These are phyloP conservation scores for Xerocomellus amylosporus DNA, from an alignment of 768 basidiomycete species.

Conservation along the genomic window DNA sequence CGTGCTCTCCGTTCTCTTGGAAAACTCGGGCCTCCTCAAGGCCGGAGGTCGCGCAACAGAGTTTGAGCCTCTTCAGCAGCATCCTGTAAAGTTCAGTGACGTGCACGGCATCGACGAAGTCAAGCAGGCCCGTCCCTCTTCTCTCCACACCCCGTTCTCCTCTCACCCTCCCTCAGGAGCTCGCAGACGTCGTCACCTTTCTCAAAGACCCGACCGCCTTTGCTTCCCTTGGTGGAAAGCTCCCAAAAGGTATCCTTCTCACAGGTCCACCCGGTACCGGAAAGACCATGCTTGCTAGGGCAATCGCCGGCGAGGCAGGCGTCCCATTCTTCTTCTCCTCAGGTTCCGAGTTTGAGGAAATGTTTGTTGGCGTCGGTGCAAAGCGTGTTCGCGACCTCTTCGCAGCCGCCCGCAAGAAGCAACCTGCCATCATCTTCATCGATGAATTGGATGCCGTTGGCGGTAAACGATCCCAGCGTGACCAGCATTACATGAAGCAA, in stretches of 20 bases:
- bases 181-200: slow-evolving; percentile 94
- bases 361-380: slow-evolving; percentile 95
- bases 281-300: slow-evolving; percentile 79
- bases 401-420: slow-evolving; percentile 87
- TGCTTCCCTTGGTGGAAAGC: slow-evolving; percentile 85
- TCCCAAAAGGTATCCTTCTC: slow-evolving; percentile 90
- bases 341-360: slow-evolving; percentile 97
- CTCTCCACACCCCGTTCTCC: background rate
- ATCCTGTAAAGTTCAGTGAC: slow-evolving; percentile 86
- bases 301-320: slow-evolving; percentile 95
- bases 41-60: slow-evolving; percentile 76
- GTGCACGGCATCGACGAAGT: slow-evolving; percentile 98
- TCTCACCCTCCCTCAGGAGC: slow-evolving; percentile 52
- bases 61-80: slow-evolving; percentile 79
- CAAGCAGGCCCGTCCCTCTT: slow-evolving; percentile 64
- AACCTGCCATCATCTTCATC: slow-evolving; percentile 98
- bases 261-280: slow-evolving; percentile 95
- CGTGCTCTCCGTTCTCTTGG: slow-evolving; percentile 82
- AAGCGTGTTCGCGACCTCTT: slow-evolving; percentile 96
- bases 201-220: slow-evolving; percentile 91
- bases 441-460: slow-evolving; percentile 95
- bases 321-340: slow-evolving; percentile 98
- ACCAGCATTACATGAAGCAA: slow-evolving; percentile 89
- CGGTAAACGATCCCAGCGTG: slow-evolving; percentile 77
- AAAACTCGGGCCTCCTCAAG: slow-evolving; percentile 92